These are phyloP conservation scores for Hemisphaericaspora nanyangensis DNA, from an alignment of 805 yeast genomes.

Conservation along the genomic window DNA sequence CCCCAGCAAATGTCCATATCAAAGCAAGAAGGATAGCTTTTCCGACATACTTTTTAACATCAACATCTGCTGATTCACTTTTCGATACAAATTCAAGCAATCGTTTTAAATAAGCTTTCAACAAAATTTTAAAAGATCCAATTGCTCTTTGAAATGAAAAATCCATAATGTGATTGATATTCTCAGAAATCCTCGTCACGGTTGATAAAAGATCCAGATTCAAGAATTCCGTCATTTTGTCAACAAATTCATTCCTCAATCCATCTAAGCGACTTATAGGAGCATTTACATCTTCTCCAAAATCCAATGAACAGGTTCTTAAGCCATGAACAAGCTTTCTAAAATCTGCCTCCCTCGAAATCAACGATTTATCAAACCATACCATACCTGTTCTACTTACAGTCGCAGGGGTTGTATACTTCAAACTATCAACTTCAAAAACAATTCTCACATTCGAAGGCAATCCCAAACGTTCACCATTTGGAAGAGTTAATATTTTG, in stretches of 20 bases:
- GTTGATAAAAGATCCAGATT: conserved; percentile 9
- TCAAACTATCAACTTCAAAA: conserved; percentile 71
- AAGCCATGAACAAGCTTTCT: conserved; percentile 16
- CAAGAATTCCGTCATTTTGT: conserved; percentile 2
- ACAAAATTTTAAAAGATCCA: conserved; percentile 36
- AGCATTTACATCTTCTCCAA: conserved; percentile 6
- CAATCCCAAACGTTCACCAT: conserved; percentile 76
- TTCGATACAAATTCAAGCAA: conserved; percentile 7
- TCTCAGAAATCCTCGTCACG: conserved; percentile 21
- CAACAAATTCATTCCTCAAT: conserved; percentile 13
- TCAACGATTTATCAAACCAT: conserved; percentile 50
- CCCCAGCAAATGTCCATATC: conserved; percentile 69
- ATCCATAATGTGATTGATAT: conserved; percentile 50
- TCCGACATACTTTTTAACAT: conserved; percentile 22
- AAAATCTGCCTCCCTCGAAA: conserved; percentile 15
- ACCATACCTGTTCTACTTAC: conserved; percentile 89
- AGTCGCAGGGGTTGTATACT: conserved; percentile 83
- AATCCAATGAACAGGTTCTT: conserved; percentile 7
- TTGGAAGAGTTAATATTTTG: conserved; percentile 73
- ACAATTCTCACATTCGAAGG: conserved; percentile 62
- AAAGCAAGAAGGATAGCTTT: conserved; percentile 37
- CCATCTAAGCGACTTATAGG: conserved; percentile 6
- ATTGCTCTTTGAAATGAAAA: conserved; percentile 34
- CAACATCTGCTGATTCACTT: conserved; percentile 14
- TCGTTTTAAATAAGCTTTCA: conserved; percentile 32